A percentile compares a stretch with the other conserved stretches of the same genome.
These are phyloP conservation scores for Serendipita indica DNA, from an alignment of 768 basidiomycete genomes.

Conservation along the genomic window DNA sequence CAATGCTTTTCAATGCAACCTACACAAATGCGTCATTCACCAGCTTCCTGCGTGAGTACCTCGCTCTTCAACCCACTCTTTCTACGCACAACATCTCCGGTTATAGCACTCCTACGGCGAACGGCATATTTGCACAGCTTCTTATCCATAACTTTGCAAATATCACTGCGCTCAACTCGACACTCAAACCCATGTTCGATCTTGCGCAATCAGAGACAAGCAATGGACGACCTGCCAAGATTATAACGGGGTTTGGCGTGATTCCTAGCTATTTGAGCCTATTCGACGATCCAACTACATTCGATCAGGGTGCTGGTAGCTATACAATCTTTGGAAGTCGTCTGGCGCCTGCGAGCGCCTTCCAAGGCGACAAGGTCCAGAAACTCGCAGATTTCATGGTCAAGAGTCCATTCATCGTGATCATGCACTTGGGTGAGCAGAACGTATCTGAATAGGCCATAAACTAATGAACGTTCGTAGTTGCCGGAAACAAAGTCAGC, in stretches of 20 bases:
- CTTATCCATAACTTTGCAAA: not conserved
- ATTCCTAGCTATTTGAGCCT: not conserved
- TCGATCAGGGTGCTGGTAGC: not conserved
- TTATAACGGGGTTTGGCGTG: not conserved
- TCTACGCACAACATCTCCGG: not conserved
- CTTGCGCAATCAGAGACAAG: not conserved
- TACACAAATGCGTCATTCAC: not conserved
- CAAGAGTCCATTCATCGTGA: not conserved
- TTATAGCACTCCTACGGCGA: not conserved
- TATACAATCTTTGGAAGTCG: not conserved
- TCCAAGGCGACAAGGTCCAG: not conserved
- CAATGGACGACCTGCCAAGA: not conserved
- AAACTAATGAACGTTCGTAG: not conserved
- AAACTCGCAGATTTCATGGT: not conserved
- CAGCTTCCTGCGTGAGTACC: not conserved
- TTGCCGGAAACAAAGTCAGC: constrained; percentile 1
- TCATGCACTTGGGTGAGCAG: not conserved
- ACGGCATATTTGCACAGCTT: not conserved
- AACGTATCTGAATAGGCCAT: not conserved
- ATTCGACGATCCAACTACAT: not conserved
- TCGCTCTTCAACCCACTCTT: not conserved
- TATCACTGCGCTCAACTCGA: not conserved
- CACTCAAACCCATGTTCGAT: not conserved
- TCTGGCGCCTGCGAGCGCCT: not conserved
- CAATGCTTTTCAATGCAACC: not conserved